Evolutionary conservation across 192 early-diverging fungal species (phyloP), one percentile per base, ranked within the genome.

Genomic region (Rhizoclosmatium sp.): DNA sequence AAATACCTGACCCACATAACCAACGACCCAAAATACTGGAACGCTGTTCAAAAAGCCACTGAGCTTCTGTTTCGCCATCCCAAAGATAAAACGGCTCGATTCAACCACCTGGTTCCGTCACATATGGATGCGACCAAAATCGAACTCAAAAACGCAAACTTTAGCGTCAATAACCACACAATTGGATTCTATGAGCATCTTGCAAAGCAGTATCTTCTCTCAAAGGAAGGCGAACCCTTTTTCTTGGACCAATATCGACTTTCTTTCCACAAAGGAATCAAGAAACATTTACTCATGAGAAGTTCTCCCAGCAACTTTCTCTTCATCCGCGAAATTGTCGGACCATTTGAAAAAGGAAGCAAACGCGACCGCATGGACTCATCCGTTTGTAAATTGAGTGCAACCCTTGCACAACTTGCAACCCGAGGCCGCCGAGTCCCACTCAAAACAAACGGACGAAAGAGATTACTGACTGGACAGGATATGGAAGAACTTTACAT

Each of bases 311-410:
- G 86, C 51, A 71, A 88, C 19, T 79, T 89, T 10, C 78, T 91
- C 23, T 94, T 85, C 80, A 78, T 93, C 9, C 91, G 91, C 23
- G 93, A 93, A 72, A 49, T 59, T 2, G 75, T 42, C 9, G 19
- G 44, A 7, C 39, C 19, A 5, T 21, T 42, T 10, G 42, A 4
- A 9, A 69, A 69, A 69, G 44, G 19, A 41, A n/a, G 12, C 4
- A 69, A 69, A 45, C 4, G 7, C 12, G 42, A 60, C 56, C 93
- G 93, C 75, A 96, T 97, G 94, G 93, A 97, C 82, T 96, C 97
- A 69, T 85, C 97, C 19, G 93, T 95, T 1, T 97, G 97, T 82
- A 97, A 95, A 83, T 84, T 94, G 31, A 93, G 93, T 14, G 94
- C 93, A 0, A 90, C 90, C 4, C 84, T 97, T 74, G 94, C 95